A percentile compares a stretch with the other conserved stretches of the same genome.
phyloP scores from a whole-genome alignment of 352 stramenopile species.

The Poterioochromonas sp. region DNA sequence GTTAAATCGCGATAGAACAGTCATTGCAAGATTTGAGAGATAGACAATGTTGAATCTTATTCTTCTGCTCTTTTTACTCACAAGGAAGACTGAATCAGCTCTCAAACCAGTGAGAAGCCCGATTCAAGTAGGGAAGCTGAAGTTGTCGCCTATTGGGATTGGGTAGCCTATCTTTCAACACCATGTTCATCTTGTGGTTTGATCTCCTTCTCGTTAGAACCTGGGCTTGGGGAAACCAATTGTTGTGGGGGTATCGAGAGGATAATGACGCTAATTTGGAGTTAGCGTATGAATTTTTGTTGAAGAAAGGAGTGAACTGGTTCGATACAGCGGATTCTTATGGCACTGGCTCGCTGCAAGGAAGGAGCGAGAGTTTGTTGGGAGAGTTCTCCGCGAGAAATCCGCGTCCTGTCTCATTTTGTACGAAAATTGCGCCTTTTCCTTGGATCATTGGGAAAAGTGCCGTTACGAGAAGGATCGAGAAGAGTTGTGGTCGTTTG shows the following conservation, averaged over 20 bases:
- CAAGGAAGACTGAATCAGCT: no score
- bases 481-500: background rate
- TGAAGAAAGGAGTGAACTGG: slow-evolving; percentile 28
- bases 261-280: background rate
- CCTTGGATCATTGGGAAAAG: background rate
- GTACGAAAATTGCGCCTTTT: slow-evolving; percentile 19
- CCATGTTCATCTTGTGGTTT: slow-evolving; percentile 2
- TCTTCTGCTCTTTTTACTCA: no score
- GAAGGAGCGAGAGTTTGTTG: slow-evolving; percentile 26
- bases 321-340: slow-evolving; percentile 37
- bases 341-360: slow-evolving; percentile 26
- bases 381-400: slow-evolving; percentile 7
- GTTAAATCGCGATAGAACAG: no score
- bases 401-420: background rate
- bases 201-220: slow-evolving; percentile 20
- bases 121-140: background rate
- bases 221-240: slow-evolving; percentile 36
- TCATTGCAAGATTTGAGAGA: no score
- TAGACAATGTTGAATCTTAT: no score
- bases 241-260: slow-evolving; percentile 29
- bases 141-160: background rate
- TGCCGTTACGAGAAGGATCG: background rate
- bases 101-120: background rate
- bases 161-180: background rate
- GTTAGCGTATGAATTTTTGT: background rate